These are phyloP conservation scores for Fusarium mundagurra DNA, from an alignment of 2,329 filamentous ascomycete genomes.

Conservation along the genomic window DNA sequence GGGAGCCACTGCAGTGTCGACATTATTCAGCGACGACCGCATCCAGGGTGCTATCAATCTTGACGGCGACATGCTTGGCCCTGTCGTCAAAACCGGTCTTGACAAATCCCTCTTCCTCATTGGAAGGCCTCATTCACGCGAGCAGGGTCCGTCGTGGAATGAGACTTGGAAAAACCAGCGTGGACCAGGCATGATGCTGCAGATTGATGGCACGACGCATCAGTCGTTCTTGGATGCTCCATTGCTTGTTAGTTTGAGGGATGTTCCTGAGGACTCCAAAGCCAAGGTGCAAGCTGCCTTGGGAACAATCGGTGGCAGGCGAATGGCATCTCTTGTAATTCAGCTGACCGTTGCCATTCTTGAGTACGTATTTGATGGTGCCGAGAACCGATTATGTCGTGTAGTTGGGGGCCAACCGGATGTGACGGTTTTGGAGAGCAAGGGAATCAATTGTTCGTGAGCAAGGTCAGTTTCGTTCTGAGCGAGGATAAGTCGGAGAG, in stretches of 20 bases:
- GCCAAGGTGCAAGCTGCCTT: background rate
- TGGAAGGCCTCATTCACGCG: background rate
- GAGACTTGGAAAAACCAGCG: background rate
- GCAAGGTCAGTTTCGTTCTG: fast-evolving
- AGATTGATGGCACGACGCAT: background rate
- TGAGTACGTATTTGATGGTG: background rate
- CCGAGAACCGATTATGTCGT: background rate
- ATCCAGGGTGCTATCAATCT: background rate
- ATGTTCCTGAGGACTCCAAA: background rate
- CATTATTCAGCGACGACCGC: background rate
- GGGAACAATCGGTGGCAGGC: background rate
- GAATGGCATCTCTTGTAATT: background rate
- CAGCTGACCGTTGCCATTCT: background rate
- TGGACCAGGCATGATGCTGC: background rate
- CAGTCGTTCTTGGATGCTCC: background rate
- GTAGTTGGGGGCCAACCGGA: background rate
- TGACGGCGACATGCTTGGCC: background rate
- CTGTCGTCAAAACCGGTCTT: background rate
- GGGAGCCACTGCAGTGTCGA: background rate
- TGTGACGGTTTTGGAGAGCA: background rate
- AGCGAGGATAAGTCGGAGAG: no score
- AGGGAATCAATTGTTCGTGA: background rate
- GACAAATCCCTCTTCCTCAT: background rate
- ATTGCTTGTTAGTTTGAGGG: background rate
- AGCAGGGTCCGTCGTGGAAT: background rate